Base-by-base conservation (phyloP, 2,329 filamentous ascomycete genomes). In the Aquanectria penicillioides region DNA sequence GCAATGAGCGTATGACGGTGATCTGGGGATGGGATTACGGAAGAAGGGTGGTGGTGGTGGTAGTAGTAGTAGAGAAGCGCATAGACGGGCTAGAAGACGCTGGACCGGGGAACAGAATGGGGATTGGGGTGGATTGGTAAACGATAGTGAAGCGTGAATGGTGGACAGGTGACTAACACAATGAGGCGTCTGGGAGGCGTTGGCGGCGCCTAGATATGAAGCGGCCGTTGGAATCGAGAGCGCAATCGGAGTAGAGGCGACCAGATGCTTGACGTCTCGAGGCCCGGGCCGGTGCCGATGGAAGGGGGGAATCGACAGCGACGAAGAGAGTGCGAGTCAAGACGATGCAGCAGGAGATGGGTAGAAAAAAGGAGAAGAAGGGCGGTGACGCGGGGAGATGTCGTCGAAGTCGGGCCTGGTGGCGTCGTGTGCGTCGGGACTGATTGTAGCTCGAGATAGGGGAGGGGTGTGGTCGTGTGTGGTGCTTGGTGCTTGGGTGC, bases 121-220 rank as follows among this genome's bases (percentile, higher is more conserved):
- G 49, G 57, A 49, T 22, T 41, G 54, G 59, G 43, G 55, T 47
- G 61, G 54, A 59, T n/a, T n/a, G n/a, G n/a, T n/a, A n/a, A n/a
- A n/a, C n/a, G n/a, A n/a, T n/a, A n/a, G n/a, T n/a, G 51, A 54
- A 37, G 46, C 37, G 34, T 54, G 61, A 23, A 23, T 55, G 56
- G 61, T 59, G 54, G 57, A 57, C 59, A 67, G 68, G 69, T 71
- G 69, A 71, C 69, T 71, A 72, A 68, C 65, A 68, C 59, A 60
- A 46, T 54, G 49, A 60, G 61, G 59, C 54, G 64, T 68, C 47
- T 59, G 34, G 20, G 38, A 52, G 52, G 52, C 57, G 65, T 58
- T 66, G 58, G 57, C 57, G 60, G 52, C 57, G 58, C 54, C 43
- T 34, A 50, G 59, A 68, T 65, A 68, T 56, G 55, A 62, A 63